Conservation (phyloP, 805 yeast genomes). For the Kuraishia ogatae region DNA sequence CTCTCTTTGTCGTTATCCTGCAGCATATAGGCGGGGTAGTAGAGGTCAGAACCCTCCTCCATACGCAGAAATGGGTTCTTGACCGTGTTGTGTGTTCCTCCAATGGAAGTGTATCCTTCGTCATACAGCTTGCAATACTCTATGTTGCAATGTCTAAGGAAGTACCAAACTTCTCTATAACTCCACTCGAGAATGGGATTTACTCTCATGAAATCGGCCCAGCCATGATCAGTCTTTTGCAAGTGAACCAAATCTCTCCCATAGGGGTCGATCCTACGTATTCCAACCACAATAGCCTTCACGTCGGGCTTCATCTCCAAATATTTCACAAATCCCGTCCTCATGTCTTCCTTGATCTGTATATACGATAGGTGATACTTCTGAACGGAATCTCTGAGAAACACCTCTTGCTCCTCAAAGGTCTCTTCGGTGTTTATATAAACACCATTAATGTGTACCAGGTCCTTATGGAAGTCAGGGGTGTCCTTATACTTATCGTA, state of each 20-base stretch:
- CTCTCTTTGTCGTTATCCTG: constrained; percentile 55
- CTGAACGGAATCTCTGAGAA: constrained; percentile 46
- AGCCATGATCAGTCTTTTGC: constrained; percentile 77
- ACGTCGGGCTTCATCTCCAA: constrained; percentile 41
- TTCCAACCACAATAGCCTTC: constrained; percentile 81
- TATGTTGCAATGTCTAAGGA: constrained; percentile 48
- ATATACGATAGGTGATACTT: constrained; percentile 47
- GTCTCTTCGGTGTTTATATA: constrained; percentile 70
- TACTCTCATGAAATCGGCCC: constrained; percentile 82
- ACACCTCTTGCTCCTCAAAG: constrained; percentile 61
- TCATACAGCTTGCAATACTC: constrained; percentile 75
- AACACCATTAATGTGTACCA: constrained; percentile 42
- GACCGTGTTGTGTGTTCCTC: constrained; percentile 64
- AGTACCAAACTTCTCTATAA: constrained; percentile 79
- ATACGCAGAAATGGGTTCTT: constrained; percentile 55
- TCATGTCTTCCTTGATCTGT: constrained; percentile 38
- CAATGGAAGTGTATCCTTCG: constrained; percentile 81
- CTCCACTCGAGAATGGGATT: constrained; percentile 91
- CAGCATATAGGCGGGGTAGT: constrained; percentile 49
- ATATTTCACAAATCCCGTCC: constrained; percentile 61
- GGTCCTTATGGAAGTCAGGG: constrained; percentile 6
- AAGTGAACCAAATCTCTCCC: constrained; percentile 50
- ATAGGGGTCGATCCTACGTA: constrained; percentile 81
- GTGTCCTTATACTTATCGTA: constrained; percentile 13
- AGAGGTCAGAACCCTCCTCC: constrained; percentile 14